phyloP scores from a whole-genome alignment of 2,329 filamentous ascomycete genomes.

The Blumeria graminis region DNA sequence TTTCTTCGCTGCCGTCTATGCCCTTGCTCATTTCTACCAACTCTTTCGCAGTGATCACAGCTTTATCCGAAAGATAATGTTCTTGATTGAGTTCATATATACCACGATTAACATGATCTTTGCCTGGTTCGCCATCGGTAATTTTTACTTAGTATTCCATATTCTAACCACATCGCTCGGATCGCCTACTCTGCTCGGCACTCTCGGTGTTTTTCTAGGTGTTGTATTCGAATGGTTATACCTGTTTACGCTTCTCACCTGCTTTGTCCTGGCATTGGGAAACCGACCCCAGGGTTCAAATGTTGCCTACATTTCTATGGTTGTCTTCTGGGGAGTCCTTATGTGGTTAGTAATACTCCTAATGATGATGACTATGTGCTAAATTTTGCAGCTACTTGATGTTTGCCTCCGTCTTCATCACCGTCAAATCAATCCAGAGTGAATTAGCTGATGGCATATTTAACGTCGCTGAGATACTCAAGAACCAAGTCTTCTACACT shows the following conservation, averaged over 20 bases:
- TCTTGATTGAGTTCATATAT: slow-evolving; percentile 82
- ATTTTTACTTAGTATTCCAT: slow-evolving; percentile 98
- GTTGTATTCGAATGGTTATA: slow-evolving; percentile 94
- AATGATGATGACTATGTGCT: slow-evolving; percentile 3
- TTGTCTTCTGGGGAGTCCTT: slow-evolving; percentile 92
- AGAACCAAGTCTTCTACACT: slow-evolving; percentile 74
- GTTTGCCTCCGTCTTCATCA: slow-evolving; percentile 88
- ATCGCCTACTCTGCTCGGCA: slow-evolving; percentile 41
- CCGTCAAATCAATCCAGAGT: slow-evolving; percentile 57
- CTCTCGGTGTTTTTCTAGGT: slow-evolving; percentile 54
- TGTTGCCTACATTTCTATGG: slow-evolving; percentile 85
- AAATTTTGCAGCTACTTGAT: slow-evolving; percentile 45
- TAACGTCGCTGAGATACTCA: slow-evolving; percentile 48
- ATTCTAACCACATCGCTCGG: slow-evolving; percentile 80
- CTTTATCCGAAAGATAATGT: slow-evolving; percentile 63
- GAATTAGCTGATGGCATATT: slow-evolving; percentile 42
- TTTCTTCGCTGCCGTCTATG: slow-evolving; percentile 94
- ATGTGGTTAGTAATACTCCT: slow-evolving; percentile 44
- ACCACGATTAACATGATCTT: slow-evolving; percentile 95
- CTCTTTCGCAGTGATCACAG: slow-evolving; percentile 88
- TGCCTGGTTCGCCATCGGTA: slow-evolving; percentile 94
- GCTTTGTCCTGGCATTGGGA: slow-evolving; percentile 82
- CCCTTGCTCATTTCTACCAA: slow-evolving; percentile 83
- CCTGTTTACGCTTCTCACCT: slow-evolving; percentile 71
- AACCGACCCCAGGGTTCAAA: slow-evolving; percentile 89